Evolutionary conservation across 2,329 filamentous ascomycete species (phyloP).

Genomic region (Metarhizium sp.): DNA sequence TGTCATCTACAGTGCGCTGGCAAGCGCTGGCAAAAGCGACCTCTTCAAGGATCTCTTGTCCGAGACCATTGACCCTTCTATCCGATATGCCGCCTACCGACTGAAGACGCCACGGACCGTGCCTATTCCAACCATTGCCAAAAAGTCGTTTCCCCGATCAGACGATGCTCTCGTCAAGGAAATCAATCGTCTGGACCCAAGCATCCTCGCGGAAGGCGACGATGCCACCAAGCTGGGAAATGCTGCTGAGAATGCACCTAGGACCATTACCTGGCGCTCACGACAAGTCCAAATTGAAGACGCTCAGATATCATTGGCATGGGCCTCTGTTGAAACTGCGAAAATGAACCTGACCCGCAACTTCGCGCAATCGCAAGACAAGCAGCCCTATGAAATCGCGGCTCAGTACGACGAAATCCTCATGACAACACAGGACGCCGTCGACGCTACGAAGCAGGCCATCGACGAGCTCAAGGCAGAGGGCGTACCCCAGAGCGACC

Average conservation of each 20-base stretch:
- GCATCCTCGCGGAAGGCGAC: slow-evolving; percentile 49
- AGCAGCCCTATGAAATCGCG: slow-evolving; percentile 57
- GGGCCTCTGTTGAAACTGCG: slow-evolving; percentile 57
- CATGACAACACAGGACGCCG: slow-evolving; percentile 83
- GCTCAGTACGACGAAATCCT: slow-evolving; percentile 87
- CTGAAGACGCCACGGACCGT: slow-evolving; percentile 78
- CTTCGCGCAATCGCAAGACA: slow-evolving; percentile 31
- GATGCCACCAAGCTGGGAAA: slow-evolving; percentile 39
- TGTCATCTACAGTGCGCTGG: slow-evolving; percentile 73
- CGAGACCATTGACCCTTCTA: slow-evolving; percentile 82
- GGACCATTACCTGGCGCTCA: slow-evolving; percentile 76
- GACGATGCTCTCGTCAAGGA: slow-evolving; percentile 52
- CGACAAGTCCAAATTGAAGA: slow-evolving; percentile 85
- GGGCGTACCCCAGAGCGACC: slow-evolving; percentile 72
- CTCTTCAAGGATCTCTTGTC: slow-evolving; percentile 78
- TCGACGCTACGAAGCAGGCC: slow-evolving; percentile 85
- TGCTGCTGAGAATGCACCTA: slow-evolving; percentile 49
- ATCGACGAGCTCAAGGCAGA: slow-evolving; percentile 85
- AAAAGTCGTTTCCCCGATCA: slow-evolving; percentile 64
- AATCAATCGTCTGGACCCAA: slow-evolving; percentile 62
- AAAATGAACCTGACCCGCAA: slow-evolving; percentile 39
- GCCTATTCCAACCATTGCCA: slow-evolving; percentile 68
- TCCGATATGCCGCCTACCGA: slow-evolving; percentile 91
- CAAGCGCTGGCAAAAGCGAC: slow-evolving; percentile 52
- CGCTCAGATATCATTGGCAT: slow-evolving; percentile 77